Base-by-base conservation (phyloP, 2,329 filamentous ascomycete genomes). In the Atkinsonella texensis region DNA sequence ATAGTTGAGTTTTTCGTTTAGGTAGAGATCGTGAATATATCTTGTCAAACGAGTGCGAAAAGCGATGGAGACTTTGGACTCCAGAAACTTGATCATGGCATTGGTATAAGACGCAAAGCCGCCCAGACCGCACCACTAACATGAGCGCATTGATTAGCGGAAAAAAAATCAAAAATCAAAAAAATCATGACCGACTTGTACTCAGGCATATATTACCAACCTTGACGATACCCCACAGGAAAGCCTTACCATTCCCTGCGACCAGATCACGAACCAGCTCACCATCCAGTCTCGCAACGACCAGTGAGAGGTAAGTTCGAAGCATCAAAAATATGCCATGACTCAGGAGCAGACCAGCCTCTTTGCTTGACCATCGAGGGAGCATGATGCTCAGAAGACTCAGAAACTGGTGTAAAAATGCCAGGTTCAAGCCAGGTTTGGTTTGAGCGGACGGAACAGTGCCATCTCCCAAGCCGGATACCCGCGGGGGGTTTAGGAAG, bases 351-450 rank as follows among this genome's bases (percentile, higher is more conserved):
- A 98, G 71, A 1, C 90, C 91, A 0, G 91, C 90, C 71, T 97
- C 93, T 66, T 98, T 98, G 67, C 89, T 95, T 15, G 85, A 85
- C 86, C 91, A 95, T 56, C 91, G 76, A 6, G 93, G 93, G 55
- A 98, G 87, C 89, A 97, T 95, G 63, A 98, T 97, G 69, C 89
- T 96, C 71, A 97, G 81, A 51, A 98, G 72, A 63, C 91, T 96
- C 49, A 97, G 76, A 61, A 98, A 97, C 68, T 98, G 93, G 66
- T 98, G 93, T 50, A 98, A 69, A 62, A 98, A 98, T 11, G 93
- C 93, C 53, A 98, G 76, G 64, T 98, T 98, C 40, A 98, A 72
- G 0, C 93, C 93, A 0, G 93, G 89, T 66, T 95, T 97, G 3
- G 90, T 91, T 65, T 95, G 87, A 10, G 87, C 80, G 2, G 90